These are phyloP conservation scores for Cryptosporidium parvum DNA, from an alignment of 169 alveolate genomes.

Conservation along the genomic window DNA sequence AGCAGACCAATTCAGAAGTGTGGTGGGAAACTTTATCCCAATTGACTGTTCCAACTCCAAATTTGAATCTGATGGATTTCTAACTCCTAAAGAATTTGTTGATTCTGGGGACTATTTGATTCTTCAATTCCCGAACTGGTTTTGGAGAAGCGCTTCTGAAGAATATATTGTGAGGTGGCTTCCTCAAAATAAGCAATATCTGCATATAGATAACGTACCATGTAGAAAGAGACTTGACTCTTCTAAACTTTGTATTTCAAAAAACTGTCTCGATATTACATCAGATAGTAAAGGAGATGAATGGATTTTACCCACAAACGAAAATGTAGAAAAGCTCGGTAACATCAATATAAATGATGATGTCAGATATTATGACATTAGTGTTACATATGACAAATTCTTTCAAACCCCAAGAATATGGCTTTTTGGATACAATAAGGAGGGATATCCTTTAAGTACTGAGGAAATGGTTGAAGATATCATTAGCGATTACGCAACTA, in stretches of 20 bases:
- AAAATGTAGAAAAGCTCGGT: slow-evolving; percentile 2
- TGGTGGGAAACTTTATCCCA: slow-evolving; percentile 34
- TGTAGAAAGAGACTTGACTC: slow-evolving; percentile 78
- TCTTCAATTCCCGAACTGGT: slow-evolving; percentile 80
- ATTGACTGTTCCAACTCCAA: slow-evolving; percentile 32
- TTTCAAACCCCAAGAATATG: slow-evolving; percentile 93
- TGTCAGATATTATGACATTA: slow-evolving; percentile 80
- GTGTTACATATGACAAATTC: slow-evolving; percentile 81
- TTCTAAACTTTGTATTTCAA: slow-evolving; percentile 54
- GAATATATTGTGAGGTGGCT: slow-evolving; percentile 76
- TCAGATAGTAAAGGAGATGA: slow-evolving; percentile 46
- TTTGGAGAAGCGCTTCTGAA: slow-evolving; percentile 79
- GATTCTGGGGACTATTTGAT: slow-evolving; percentile 81
- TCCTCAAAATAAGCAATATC: slow-evolving; percentile 78
- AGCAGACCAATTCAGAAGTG: slow-evolving; percentile 52
- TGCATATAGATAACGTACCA: slow-evolving; percentile 77
- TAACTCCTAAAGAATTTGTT: slow-evolving; percentile 80
- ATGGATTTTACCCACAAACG: slow-evolving; percentile 25
- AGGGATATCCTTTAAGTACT: slow-evolving; percentile 86
- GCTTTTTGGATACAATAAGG: slow-evolving; percentile 91
- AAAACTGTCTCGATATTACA: slow-evolving; percentile 1
- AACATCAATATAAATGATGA: slow-evolving; percentile 41
- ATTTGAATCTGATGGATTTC: slow-evolving; percentile 74
- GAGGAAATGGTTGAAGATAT: slow-evolving; percentile 93
- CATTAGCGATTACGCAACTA: slow-evolving; percentile 91